These are phyloP conservation scores for Epichloe amarillans DNA, from an alignment of 2,329 filamentous ascomycete species.

Conservation along the genomic window DNA sequence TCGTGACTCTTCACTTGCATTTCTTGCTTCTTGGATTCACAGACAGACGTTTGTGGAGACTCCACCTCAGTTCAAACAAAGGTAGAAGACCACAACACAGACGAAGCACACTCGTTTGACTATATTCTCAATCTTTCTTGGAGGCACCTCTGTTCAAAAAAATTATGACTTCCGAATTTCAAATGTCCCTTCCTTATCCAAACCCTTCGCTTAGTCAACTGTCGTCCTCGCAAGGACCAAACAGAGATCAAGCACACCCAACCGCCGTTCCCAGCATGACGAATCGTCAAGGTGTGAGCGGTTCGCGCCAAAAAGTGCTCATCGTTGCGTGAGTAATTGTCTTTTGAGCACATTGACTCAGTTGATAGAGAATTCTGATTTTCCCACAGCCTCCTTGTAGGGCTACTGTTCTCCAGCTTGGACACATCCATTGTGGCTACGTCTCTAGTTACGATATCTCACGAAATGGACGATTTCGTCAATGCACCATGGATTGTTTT, in stretches of 20 bases:
- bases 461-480: conserved; percentile 35
- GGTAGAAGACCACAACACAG: neutral
- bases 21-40: conserved; percentile 1
- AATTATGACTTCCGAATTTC: conserved; percentile 15
- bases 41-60: neutral
- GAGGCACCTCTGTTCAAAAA: neutral
- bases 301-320: conserved; percentile 17
- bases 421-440: conserved; percentile 47
- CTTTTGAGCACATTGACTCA: neutral
- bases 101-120: neutral
- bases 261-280: neutral
- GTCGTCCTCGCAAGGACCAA: conserved; percentile 8
- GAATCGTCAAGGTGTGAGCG: conserved; percentile 2
- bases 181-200: conserved; percentile 20
- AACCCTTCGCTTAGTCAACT: conserved; percentile 20
- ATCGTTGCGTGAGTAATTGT: conserved; percentile 20
- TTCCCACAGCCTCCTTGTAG: conserved; percentile 30
- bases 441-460: conserved; percentile 41
- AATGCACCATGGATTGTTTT: conserved; percentile 42
- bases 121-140: conserved; percentile 1
- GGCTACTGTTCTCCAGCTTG: conserved; percentile 42
- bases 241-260: neutral
- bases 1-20: neutral
- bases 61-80: neutral
- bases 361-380: neutral